Conservation (phyloP, 768 basidiomycete species). For the Gymnopilus junonius region DNA sequence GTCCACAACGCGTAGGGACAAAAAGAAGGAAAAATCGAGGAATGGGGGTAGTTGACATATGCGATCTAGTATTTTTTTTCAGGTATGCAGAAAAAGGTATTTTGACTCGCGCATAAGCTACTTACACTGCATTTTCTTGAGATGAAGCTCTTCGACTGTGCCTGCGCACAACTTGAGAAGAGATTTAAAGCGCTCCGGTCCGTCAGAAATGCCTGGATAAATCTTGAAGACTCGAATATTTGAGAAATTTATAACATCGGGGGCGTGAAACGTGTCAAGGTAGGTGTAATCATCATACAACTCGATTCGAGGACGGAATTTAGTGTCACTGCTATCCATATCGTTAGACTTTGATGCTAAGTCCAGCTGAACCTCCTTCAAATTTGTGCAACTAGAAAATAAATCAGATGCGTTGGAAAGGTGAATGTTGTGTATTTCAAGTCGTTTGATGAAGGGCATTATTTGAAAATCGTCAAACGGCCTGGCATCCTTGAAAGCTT, state of each 20-base stretch:
- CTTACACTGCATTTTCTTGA: background rate
- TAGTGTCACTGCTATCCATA: too few species aligned
- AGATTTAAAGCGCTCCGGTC: background rate
- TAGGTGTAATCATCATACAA: background rate
- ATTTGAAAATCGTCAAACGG: background rate
- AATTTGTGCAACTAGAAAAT: background rate
- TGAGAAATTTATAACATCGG: background rate
- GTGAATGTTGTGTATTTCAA: background rate
- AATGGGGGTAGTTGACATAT: background rate
- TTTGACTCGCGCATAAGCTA: too few species aligned
- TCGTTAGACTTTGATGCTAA: background rate
- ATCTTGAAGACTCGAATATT: background rate
- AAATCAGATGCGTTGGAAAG: background rate
- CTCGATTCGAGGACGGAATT: background rate
- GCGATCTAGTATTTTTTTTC: background rate
- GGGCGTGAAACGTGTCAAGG: background rate
- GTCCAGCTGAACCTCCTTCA: background rate
- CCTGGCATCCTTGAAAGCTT: background rate
- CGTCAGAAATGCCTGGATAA: background rate
- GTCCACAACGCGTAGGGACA: background rate
- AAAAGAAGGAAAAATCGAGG: background rate
- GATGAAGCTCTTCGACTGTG: background rate
- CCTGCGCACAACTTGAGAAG: background rate
- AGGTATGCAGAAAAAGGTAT: too few species aligned
- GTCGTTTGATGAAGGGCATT: background rate